Evolutionary conservation across 768 basidiomycete species (phyloP), one percentile per base, ranked within the genome.

Genomic region (Hygrophoropsis aurantiaca): DNA sequence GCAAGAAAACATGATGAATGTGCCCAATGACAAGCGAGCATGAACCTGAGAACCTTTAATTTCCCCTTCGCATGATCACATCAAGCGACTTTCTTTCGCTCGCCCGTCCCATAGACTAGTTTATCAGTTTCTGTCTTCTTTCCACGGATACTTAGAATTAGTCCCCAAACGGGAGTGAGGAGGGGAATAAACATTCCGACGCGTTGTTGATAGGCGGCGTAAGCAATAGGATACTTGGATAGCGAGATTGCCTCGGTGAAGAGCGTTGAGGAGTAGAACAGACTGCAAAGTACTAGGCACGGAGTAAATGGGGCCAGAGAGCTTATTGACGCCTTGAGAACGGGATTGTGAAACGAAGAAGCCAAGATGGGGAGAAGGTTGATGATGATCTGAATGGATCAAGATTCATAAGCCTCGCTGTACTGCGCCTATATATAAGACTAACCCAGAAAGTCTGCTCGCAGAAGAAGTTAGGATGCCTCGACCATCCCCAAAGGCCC

Each of bases 401-500:
- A 40, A 20, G 33, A 2, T 44, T 20, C 40, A 33, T 37, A 21
- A 32, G 34, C 43, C n/a, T n/a, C n/a, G n/a, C n/a, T n/a, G n/a
- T n/a, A n/a, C n/a, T n/a, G n/a, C n/a, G n/a, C n/a, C n/a, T n/a
- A n/a, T n/a, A n/a, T 11, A 15, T 32, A 47, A 4, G 13, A 70
- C 81, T 34, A 53, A 88, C 86, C 87, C 87, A 94, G 68, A 94
- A 92, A 13, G 70, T 65, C 64, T 94, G 93, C 64, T 98, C 95
- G 63, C 89, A 93, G 1, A 85, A 69, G 62, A 92, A 94, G 65
- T 98, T 98, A 27, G 95, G 94, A 65, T 98, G 95, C 13, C 95
- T 74, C 2, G 81, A 82, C 74, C 84, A 94, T 2, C 81, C 78
- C 89, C 90, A 98, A 6, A 97, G 65, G 3, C 94, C 94, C 16